Evolutionary conservation across 2,329 filamentous ascomycete genomes (phyloP).

Genomic region (Sporothrix curviconia): DNA sequence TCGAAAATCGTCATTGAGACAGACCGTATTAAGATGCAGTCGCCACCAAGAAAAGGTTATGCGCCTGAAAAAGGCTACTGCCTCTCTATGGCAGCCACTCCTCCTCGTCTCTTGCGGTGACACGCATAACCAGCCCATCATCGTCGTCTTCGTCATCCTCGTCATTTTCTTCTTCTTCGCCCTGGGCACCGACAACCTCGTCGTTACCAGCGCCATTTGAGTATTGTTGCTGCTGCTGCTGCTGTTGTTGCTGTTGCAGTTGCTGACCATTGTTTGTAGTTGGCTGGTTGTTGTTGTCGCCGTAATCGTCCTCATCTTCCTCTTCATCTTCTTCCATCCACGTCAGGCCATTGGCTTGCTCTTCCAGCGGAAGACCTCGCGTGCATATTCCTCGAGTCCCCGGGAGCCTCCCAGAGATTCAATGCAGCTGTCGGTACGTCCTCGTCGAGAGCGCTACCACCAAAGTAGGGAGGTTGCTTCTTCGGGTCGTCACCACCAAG

Average conservation of each 20-base stretch:
- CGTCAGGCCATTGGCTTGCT: slow-evolving; percentile 84
- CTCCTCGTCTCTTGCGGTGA: slow-evolving; percentile 51
- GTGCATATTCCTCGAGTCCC: slow-evolving; percentile 87
- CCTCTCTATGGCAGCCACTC: slow-evolving; percentile 49
- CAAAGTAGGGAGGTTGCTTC: slow-evolving; percentile 59
- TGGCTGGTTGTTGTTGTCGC: slow-evolving; percentile 35
- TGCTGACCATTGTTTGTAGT: neutral
- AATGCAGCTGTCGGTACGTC: slow-evolving; percentile 69
- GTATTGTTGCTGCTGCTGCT: neutral
- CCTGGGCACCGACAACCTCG: neutral
- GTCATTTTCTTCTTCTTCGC: slow-evolving; percentile 18
- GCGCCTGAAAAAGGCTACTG: neutral
- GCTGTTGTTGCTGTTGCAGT: neutral
- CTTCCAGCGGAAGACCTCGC: slow-evolving; percentile 88
- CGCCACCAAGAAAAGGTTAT: too few species aligned
- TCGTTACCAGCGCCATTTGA: slow-evolving; percentile 25
- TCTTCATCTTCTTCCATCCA: slow-evolving; percentile 68
- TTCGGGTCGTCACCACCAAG: slow-evolving; percentile 43
- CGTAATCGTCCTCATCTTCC: slow-evolving; percentile 32
- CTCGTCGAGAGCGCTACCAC: slow-evolving; percentile 47
- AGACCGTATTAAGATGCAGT: too few species aligned
- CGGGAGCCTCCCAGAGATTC: slow-evolving; percentile 83
- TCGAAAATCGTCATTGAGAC: too few species aligned
- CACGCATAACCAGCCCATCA: slow-evolving; percentile 52
- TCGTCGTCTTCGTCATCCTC: slow-evolving; percentile 42